A percentile compares a stretch with the other conserved stretches of the same genome.
phyloP scores from a whole-genome alignment of 2,329 filamentous ascomycete species.

The Calycina marina region DNA sequence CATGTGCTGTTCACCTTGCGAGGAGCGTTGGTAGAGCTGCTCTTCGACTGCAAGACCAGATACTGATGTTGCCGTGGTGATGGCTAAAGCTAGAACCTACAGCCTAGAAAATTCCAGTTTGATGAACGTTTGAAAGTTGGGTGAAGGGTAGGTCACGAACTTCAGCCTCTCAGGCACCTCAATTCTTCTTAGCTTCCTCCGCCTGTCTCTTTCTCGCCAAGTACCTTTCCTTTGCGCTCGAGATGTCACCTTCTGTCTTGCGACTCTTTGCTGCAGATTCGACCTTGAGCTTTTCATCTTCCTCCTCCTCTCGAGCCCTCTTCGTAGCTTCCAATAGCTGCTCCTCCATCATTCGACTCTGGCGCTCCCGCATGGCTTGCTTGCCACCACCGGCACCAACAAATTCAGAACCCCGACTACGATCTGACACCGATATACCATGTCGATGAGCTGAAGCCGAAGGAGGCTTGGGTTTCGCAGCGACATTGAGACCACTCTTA shows the following conservation, averaged over 20 bases:
- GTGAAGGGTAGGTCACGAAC: too few relatives aligned
- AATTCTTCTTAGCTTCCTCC: slow-evolving; percentile 52
- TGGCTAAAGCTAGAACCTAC: too few relatives aligned
- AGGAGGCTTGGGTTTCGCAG: slow-evolving; percentile 42
- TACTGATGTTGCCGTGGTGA: too few relatives aligned
- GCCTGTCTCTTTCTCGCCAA: slow-evolving; percentile 62
- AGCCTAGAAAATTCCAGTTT: too few relatives aligned
- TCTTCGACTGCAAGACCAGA: too few relatives aligned
- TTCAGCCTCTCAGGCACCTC: too few relatives aligned
- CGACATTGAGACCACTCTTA: slow-evolving; percentile 60
- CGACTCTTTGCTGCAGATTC: slow-evolving; percentile 58
- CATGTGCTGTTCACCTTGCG: too few relatives aligned
- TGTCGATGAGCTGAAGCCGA: slow-evolving; percentile 6
- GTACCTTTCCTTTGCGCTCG: slow-evolving; percentile 66
- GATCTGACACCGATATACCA: slow-evolving; percentile 11
- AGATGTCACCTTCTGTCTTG: slow-evolving; percentile 65
- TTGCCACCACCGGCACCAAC: slow-evolving; percentile 35
- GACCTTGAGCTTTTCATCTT: slow-evolving; percentile 44
- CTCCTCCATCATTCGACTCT: slow-evolving; percentile 65
- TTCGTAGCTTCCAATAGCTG: slow-evolving; percentile 64
- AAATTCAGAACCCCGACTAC: slow-evolving; percentile 22
- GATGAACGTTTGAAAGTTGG: too few relatives aligned
- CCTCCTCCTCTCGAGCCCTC: slow-evolving; percentile 53
- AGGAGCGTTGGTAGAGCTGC: too few relatives aligned
- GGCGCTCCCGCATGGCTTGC: slow-evolving; percentile 57